Conservation (phyloP, 306 rosid genomes). For the Trifolium subterraneum region DNA sequence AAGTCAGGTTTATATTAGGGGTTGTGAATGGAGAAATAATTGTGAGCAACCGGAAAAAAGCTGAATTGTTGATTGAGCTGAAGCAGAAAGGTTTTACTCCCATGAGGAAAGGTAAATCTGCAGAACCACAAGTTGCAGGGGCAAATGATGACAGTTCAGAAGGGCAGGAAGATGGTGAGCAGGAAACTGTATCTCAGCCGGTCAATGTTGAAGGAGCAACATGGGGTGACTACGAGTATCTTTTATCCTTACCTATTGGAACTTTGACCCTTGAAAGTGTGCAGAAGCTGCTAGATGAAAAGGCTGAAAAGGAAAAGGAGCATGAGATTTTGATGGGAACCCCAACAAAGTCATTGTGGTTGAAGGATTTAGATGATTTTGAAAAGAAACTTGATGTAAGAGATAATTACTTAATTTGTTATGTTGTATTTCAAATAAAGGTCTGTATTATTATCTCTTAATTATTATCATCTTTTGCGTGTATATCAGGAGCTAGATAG, state of each 20-base stretch:
- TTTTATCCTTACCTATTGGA: constrained; percentile 78
- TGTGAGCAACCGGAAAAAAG: constrained; percentile 78
- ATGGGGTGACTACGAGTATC: constrained; percentile 74
- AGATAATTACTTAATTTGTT: neutral
- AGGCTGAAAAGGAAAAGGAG: constrained; percentile 61
- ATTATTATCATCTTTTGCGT: neutral
- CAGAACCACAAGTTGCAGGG: constrained; percentile 91
- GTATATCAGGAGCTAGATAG: constrained; percentile 68
- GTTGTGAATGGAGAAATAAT: constrained; percentile 85
- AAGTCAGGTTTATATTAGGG: constrained; percentile 85
- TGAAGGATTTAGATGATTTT: constrained; percentile 74
- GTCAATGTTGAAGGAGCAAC: constrained; percentile 45
- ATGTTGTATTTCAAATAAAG: neutral
- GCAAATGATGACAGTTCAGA: constrained; percentile 68
- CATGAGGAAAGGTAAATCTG: constrained; percentile 73
- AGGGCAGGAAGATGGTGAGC: constrained; percentile 65
- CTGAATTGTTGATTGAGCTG: constrained; percentile 80
- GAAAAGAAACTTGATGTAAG: constrained; percentile 77
- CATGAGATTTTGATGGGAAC: constrained; percentile 66
- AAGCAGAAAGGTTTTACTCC: constrained; percentile 90
- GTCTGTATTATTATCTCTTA: constrained; percentile 2
- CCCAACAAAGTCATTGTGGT: constrained; percentile 75
- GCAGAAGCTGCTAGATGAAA: constrained; percentile 68
- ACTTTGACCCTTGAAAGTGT: constrained; percentile 84
- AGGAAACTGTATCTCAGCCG: constrained; percentile 56